A percentile compares a stretch with the other conserved stretches of the same genome.
Evolutionary conservation across 306 rosid species (phyloP).

Genomic region (Adenanthera pavonina): DNA sequence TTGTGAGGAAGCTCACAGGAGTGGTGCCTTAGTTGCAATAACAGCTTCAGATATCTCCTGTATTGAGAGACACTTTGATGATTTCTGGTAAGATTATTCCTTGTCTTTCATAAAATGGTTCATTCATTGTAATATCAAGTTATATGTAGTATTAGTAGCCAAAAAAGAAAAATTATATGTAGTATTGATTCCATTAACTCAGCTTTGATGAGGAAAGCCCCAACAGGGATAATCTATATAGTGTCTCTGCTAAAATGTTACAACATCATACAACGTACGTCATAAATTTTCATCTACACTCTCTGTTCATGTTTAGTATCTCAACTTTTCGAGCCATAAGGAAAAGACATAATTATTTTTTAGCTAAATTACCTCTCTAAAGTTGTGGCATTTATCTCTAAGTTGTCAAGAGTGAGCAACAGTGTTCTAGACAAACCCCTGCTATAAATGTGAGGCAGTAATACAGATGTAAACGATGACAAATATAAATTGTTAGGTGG

Average conservation of each 20-base stretch:
- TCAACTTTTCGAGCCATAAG: neutral
- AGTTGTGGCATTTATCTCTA: neutral
- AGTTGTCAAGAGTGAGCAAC: neutral
- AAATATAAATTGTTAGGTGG: neutral
- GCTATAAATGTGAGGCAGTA: neutral
- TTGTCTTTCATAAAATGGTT: neutral
- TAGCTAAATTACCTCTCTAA: neutral
- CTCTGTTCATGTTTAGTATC: neutral
- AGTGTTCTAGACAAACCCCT: neutral
- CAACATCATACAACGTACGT: neutral
- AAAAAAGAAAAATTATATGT: constrained; percentile 15
- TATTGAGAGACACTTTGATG: constrained; percentile 84
- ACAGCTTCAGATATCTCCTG: constrained; percentile 96
- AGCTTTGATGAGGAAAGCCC: neutral
- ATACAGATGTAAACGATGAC: neutral
- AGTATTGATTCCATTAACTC: constrained; percentile 27
- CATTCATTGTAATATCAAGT: constrained; percentile 18
- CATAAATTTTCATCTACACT: neutral
- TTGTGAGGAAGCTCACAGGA: constrained; percentile 76
- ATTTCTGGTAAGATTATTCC: constrained; percentile 68
- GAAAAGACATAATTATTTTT: neutral
- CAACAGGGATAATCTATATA: neutral
- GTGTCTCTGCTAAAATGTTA: neutral
- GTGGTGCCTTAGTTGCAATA: constrained; percentile 85
- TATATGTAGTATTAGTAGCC: too few species aligned